Evolutionary conservation across 2,329 filamentous ascomycete genomes (phyloP).

Genomic region (Diaporthe vaccinii): DNA sequence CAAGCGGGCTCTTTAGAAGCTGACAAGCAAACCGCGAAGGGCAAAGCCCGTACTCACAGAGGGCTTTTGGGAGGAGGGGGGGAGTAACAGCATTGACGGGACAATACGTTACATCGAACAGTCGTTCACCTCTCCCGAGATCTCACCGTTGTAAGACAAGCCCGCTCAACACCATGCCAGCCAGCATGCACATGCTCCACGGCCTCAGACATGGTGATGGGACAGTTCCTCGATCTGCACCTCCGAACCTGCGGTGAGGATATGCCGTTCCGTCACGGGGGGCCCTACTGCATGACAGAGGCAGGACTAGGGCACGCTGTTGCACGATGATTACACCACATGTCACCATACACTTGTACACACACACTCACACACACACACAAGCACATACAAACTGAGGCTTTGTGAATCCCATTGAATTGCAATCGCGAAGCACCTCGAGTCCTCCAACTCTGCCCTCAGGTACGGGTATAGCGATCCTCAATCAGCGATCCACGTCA

Average conservation of each 20-base stretch:
- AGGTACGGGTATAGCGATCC: slow-evolving; percentile 71
- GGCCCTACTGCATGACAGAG: neutral
- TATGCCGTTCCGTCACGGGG: neutral
- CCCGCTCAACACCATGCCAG: neutral
- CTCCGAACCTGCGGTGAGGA: slow-evolving; percentile 9
- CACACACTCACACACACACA: neutral
- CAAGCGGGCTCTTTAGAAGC: neutral
- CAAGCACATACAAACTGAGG: neutral
- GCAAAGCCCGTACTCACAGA: neutral
- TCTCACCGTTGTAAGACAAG: neutral
- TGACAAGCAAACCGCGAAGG: neutral
- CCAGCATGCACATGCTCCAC: too few species aligned
- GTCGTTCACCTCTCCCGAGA: neutral
- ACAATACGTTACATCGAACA: neutral
- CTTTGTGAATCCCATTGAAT: slow-evolving; percentile 69
- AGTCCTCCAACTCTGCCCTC: slow-evolving; percentile 56
- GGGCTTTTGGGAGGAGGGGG: neutral
- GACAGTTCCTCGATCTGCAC: neutral
- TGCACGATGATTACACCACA: slow-evolving; percentile 13
- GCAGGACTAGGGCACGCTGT: neutral
- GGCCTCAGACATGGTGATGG: neutral
- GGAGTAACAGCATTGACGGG: neutral
- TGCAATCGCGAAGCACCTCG: slow-evolving; percentile 67
- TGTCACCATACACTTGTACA: neutral
- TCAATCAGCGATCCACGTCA: slow-evolving; percentile 75